phyloP scores from a whole-genome alignment of 345 rosid species.

The Hypericum perforatum region DNA sequence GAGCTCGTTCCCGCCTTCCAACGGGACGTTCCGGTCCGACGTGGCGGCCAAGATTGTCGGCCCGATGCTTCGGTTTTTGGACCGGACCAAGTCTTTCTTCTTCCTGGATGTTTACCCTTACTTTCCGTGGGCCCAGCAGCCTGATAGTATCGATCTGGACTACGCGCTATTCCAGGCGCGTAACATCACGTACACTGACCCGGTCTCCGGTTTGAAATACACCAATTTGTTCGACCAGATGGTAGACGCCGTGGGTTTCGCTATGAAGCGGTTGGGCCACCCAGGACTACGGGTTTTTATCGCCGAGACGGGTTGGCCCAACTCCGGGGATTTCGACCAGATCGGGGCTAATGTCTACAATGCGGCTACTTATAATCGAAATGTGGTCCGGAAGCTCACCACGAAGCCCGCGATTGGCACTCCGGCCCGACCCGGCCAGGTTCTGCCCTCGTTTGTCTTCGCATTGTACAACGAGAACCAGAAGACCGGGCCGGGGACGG shows the following conservation, averaged over 20 bases:
- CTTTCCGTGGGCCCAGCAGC: constrained; percentile 63
- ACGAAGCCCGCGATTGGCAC: constrained; percentile 61
- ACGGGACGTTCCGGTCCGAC: constrained; percentile 66
- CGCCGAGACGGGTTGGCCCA: constrained; percentile 99
- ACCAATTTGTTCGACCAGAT: constrained; percentile 84
- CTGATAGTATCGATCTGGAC: constrained; percentile 41
- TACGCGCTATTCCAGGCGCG: constrained; percentile 55
- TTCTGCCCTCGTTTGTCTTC: constrained; percentile 60
- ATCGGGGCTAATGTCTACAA: constrained; percentile 78
- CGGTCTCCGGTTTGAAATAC: constrained; percentile 52
- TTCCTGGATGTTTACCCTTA: constrained; percentile 81
- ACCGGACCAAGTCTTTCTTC: constrained; percentile 78
- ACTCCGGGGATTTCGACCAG: constrained; percentile 74
- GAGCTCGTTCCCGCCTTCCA: constrained; percentile 75
- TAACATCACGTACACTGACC: constrained; percentile 53
- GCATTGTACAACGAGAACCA: constrained; percentile 78
- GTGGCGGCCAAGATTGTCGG: constrained; percentile 40
- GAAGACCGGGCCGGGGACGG: constrained; percentile 86
- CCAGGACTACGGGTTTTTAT: constrained; percentile 63
- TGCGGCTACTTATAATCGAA: constrained; percentile 86
- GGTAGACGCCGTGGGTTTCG: constrained; percentile 69
- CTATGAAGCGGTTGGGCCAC: constrained; percentile 67
- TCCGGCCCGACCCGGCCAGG: constrained; percentile 70
- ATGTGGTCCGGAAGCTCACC: constrained; percentile 46
- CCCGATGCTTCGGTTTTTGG: constrained; percentile 75